Evolutionary conservation across 768 basidiomycete species (phyloP), one percentile per base, ranked within the genome.

Genomic region (Mycena epipterygia): DNA sequence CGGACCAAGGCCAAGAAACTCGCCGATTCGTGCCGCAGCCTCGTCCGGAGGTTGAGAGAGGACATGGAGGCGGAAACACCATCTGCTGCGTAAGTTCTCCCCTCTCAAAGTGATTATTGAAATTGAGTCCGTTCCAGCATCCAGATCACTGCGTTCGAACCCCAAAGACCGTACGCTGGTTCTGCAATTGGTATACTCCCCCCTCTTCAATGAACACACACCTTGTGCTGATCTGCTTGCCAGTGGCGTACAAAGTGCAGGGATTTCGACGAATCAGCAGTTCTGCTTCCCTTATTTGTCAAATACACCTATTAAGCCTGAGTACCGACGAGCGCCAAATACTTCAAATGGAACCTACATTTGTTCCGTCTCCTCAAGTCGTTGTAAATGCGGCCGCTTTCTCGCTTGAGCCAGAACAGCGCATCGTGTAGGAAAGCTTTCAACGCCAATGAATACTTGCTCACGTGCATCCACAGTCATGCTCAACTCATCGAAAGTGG

Each of bases 401-500:
- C 68, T 75, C 29, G 16, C 71, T 74, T 16, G 72, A 72, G 33
- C 71, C 56, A 13, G 60, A 74, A 19, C 53, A 72, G 55, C 68
- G 46, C 19, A 76, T 86, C 17, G 41, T 81, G 85, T 87, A 75
- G 62, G 81, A 65, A 49, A n/a, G n/a, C 16, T 14, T 27, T 33
- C 30, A 19, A 13, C 49, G 25, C 14, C 9, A 25, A 23, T 19
- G 41, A 33, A 23, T 44, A 23, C 2, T 41, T 30, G 16, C 57
- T 37, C 8, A 44, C 70, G 67, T 56, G 67, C n/a, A 53, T 48
- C 19, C 16, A 53, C 9, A 80, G 79, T 3, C 71, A 78, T 68
- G 63, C 69, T 0, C 87, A 88, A 65, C 74, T 89, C 1, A 78
- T 89, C 21, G 78, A 80, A 21, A 78, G 76, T 17, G 80, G 81